phyloP scores from a whole-genome alignment of 106 monocot species.

The Ottelia alismoides region DNA sequence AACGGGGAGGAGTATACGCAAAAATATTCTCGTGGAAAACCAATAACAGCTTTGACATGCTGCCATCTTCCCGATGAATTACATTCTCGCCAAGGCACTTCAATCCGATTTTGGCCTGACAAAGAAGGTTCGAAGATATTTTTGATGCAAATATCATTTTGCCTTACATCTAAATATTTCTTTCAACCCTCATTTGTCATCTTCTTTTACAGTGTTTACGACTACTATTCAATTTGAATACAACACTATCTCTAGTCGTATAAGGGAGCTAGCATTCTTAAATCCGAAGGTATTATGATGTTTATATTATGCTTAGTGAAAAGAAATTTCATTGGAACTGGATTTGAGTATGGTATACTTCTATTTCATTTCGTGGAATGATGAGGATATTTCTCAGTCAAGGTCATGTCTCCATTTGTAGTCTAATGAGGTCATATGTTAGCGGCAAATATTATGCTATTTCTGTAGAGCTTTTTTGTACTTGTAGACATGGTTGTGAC shows the following conservation, averaged over 20 bases:
- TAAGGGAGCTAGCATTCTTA: too few relatives aligned
- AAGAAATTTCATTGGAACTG: too few relatives aligned
- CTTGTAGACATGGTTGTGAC: too few relatives aligned
- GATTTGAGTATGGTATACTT: too few relatives aligned
- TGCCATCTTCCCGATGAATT: conserved; percentile 24
- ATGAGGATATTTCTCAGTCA: too few relatives aligned
- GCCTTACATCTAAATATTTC: neutral
- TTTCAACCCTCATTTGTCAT: neutral
- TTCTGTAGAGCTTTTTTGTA: too few relatives aligned
- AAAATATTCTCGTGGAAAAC: conserved; percentile 70
- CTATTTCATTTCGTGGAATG: too few relatives aligned
- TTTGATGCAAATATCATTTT: too few relatives aligned
- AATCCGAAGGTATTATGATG: conserved; percentile 71
- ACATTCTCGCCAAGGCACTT: conserved; percentile 42
- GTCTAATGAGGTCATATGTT: too few relatives aligned
- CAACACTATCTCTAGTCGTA: conserved; percentile 67
- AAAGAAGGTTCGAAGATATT: conserved; percentile 38
- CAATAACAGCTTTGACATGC: conserved; percentile 42
- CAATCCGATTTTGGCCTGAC: conserved; percentile 84
- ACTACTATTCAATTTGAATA: conserved; percentile 63
- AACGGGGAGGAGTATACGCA: conserved; percentile 65
- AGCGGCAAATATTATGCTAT: too few relatives aligned
- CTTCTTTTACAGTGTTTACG: conserved; percentile 60
- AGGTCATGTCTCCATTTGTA: too few relatives aligned
- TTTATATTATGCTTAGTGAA: too few relatives aligned